Conservation (phyloP, 495 filamentous ascomycete species). For the Pseudevernia furfuracea region DNA sequence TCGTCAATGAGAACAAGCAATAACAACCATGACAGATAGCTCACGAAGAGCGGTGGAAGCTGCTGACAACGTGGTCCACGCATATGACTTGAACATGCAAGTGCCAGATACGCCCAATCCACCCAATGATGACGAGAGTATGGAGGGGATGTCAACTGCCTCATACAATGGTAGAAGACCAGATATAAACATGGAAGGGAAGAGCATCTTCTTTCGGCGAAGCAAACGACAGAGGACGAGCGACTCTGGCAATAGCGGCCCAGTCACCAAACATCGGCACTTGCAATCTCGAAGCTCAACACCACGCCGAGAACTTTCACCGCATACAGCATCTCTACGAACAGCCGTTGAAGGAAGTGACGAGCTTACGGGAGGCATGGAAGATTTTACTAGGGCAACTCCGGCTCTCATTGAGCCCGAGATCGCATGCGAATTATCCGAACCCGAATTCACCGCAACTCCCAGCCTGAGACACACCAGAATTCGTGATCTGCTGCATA, state of each 20-base stretch:
- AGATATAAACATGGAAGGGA: conserved; percentile 40
- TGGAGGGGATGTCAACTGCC: conserved; percentile 26
- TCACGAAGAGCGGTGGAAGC: conserved; percentile 72
- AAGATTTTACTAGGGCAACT: conserved; percentile 9
- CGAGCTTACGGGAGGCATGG: conserved; percentile 31
- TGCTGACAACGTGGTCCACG: conserved; percentile 78
- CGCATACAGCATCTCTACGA: conserved; percentile 41
- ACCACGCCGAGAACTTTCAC: conserved; percentile 38
- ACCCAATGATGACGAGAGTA: conserved; percentile 35
- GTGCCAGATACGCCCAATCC: conserved; percentile 53
- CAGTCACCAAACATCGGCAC: conserved; percentile 36
- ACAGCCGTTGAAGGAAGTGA: conserved; percentile 46
- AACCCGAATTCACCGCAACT: conserved; percentile 41
- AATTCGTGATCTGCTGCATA: conserved; percentile 57
- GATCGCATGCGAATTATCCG: conserved; percentile 27
- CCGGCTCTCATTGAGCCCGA: conserved; percentile 15
- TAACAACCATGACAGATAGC: conserved; percentile 46
- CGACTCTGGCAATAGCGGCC: conserved; percentile 35
- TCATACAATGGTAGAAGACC: conserved; percentile 31
- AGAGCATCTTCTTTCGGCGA: conserved; percentile 39
- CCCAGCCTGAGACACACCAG: conserved; percentile 51
- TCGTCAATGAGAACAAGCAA: neutral
- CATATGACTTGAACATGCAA: conserved; percentile 81
- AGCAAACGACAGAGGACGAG: conserved; percentile 44
- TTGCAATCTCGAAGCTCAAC: conserved; percentile 26